Base-by-base conservation (phyloP, 129 eudicot species). In the Sambucus nigra region DNA sequence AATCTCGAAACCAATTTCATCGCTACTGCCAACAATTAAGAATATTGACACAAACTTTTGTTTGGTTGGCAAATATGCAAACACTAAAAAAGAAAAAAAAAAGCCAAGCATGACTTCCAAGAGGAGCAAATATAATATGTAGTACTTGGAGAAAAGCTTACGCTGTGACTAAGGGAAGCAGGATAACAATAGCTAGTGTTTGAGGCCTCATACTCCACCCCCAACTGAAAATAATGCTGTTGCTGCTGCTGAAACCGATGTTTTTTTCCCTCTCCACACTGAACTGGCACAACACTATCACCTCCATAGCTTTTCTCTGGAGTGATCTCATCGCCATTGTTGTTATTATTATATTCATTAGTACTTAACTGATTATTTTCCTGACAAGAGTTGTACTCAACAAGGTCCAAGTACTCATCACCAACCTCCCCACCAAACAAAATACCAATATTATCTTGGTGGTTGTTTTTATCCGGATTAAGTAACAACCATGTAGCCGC, bases 321-420 rank as follows among this genome's bases (percentile, higher is more conserved):
- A 9, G 68, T 53, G 48, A 59, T 76, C 47, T 17, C 29, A 54
- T 44, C 58, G 41, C 74, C 78, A 25, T 70, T 77, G 68, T 71
- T 80, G 39, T 54, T 1, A 15, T 35, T 29, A 55, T 56, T 63
- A 40, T 75, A 60, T 15, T 8, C 5, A 53, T 53, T 67, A 51
- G 42, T 31, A 25, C 16, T 39, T 42, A 63, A 66, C 41, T 59
- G 75, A 35, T 15, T n/a, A 33, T 61, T 67, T 6, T 75, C 80
- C 25, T 75, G 78, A 41, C 67, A 64, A 5, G 85, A 68, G 48
- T 74, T 71, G 23, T 77, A 84, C 42, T 86, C 99, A 55, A 72
- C 81, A 51, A 91, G 76, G 73, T 91, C 95, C 71, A 92, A 74
- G 66, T 86, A 92, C 70, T 77, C 85, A 63, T 91, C 98, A n/a